phyloP scores from a whole-genome alignment of 768 basidiomycete species.

The Coprinellus micaceus region DNA sequence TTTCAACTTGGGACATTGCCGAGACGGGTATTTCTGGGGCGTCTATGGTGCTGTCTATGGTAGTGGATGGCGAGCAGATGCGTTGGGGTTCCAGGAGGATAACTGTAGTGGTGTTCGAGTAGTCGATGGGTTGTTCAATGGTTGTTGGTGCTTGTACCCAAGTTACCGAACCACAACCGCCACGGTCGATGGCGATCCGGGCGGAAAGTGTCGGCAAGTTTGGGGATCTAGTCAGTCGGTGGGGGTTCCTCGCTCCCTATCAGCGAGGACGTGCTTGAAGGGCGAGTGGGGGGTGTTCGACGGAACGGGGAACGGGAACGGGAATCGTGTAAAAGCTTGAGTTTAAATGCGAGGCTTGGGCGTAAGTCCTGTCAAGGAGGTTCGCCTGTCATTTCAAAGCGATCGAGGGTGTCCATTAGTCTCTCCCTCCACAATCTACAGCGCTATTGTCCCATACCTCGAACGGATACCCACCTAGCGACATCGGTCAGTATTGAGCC shows the following conservation, averaged over 20 bases:
- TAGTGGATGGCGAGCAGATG: slow-evolving; percentile 1
- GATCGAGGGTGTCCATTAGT: slow-evolving; percentile 16
- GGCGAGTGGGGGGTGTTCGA: slow-evolving; percentile 26
- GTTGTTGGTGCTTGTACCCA: slow-evolving; percentile 32
- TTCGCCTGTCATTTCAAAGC: slow-evolving; percentile 54
- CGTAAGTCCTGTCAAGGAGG: slow-evolving; percentile 62
- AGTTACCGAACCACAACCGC: slow-evolving; percentile 74
- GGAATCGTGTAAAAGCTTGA: slow-evolving; percentile 4
- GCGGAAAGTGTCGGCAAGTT: slow-evolving; percentile 60
- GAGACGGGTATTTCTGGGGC: slow-evolving; percentile 18
- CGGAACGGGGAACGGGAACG: slow-evolving; percentile 11
- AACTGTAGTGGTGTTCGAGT: slow-evolving; percentile 7
- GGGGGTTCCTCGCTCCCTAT: slow-evolving; percentile 66
- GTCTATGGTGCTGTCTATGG: slow-evolving; percentile 22
- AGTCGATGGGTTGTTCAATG: slow-evolving; percentile 16
- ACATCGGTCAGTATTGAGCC: slow-evolving; percentile 15
- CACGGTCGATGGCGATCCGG: slow-evolving; percentile 59
- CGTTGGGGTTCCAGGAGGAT: slow-evolving; percentile 20
- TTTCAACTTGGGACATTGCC: slow-evolving; percentile 58
- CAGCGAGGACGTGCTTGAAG: slow-evolving; percentile 65
- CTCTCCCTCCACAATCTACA: background rate
- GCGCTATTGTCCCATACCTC: slow-evolving; percentile 37
- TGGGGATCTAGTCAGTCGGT: slow-evolving; percentile 49
- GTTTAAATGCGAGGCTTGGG: slow-evolving; percentile 5
- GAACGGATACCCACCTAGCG: slow-evolving; percentile 73